Evolutionary conservation across 2,329 filamentous ascomycete genomes (phyloP).

Genomic region (Sporothrix curviconia): DNA sequence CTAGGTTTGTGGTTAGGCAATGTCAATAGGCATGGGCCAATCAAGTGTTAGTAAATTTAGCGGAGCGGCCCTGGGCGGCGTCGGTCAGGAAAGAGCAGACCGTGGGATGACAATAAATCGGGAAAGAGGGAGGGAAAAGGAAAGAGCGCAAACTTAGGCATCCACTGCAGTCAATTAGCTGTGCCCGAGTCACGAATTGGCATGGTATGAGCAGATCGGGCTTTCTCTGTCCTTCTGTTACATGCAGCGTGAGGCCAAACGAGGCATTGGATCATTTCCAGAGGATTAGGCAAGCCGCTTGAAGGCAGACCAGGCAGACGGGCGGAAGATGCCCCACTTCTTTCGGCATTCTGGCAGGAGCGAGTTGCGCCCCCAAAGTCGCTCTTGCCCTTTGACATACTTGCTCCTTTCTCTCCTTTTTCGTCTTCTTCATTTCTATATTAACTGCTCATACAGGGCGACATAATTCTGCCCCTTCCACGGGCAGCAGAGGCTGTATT

Average conservation of each 20-base stretch:
- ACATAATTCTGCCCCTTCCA: background rate
- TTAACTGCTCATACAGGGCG: no score
- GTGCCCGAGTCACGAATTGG: no score
- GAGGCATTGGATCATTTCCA: background rate
- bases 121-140: background rate
- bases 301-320: slow-evolving; percentile 16
- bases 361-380: background rate
- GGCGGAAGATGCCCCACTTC: background rate
- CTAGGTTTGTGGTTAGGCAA: background rate
- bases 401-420: background rate
- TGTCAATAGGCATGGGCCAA: slow-evolving; percentile 3
- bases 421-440: background rate
- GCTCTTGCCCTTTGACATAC: background rate
- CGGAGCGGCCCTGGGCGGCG: background rate
- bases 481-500: background rate
- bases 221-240: background rate
- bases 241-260: background rate
- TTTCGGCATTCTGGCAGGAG: slow-evolving; percentile 1
- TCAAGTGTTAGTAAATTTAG: slow-evolving; percentile 2
- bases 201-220: no score
- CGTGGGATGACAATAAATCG: background rate
- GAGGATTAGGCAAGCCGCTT: slow-evolving; percentile 12
- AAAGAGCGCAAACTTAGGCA: background rate
- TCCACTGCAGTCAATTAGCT: background rate
- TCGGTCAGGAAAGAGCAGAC: background rate